Percentiles rank a stretch among this genome's conserved stretches.
phyloP scores from a whole-genome alignment of 1,139 yeast species.

The Yamadazyma taylorii region DNA sequence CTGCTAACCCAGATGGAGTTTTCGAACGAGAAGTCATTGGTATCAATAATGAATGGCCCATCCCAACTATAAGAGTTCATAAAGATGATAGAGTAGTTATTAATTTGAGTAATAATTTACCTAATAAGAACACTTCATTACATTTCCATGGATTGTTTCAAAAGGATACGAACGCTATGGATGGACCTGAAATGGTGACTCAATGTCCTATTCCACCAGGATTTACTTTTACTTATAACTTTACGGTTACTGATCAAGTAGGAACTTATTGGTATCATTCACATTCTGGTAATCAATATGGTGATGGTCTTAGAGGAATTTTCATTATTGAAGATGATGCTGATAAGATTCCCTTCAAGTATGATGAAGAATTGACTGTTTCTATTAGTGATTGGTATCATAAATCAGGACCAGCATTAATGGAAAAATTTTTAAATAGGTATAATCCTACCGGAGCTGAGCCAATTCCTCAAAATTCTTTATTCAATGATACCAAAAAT shows the following conservation, averaged over 20 bases:
- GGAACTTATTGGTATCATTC: conserved; percentile 98
- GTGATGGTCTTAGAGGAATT: conserved; percentile 88
- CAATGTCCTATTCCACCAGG: conserved; percentile 90
- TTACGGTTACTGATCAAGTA: conserved; percentile 75
- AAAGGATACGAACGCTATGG: conserved; percentile 69
- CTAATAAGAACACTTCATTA: conserved; percentile 65
- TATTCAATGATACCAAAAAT: conserved; percentile 78
- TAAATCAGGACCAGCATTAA: conserved; percentile 51
- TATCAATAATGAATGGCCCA: conserved; percentile 82
- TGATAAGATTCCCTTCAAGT: conserved; percentile 54
- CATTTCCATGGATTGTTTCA: conserved; percentile 95
- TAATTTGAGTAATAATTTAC: conserved; percentile 68
- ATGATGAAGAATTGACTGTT: conserved; percentile 73
- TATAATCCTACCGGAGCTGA: conserved; percentile 97
- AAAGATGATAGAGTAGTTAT: conserved; percentile 77
- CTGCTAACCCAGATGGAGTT: conserved; percentile 75
- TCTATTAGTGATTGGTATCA: conserved; percentile 87
- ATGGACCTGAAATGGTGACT: conserved; percentile 83
- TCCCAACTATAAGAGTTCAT: conserved; percentile 71
- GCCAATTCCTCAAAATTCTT: conserved; percentile 80
- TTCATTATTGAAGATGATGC: conserved; percentile 59
- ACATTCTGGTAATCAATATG: conserved; percentile 81
- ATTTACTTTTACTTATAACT: conserved; percentile 67
- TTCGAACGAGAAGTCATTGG: conserved; percentile 68
- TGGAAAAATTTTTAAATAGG: conserved; percentile 57